A percentile compares a stretch with the other conserved stretches of the same genome.
Evolutionary conservation across 129 eudicot genomes (phyloP).

Genomic region (Solidago caesia): DNA sequence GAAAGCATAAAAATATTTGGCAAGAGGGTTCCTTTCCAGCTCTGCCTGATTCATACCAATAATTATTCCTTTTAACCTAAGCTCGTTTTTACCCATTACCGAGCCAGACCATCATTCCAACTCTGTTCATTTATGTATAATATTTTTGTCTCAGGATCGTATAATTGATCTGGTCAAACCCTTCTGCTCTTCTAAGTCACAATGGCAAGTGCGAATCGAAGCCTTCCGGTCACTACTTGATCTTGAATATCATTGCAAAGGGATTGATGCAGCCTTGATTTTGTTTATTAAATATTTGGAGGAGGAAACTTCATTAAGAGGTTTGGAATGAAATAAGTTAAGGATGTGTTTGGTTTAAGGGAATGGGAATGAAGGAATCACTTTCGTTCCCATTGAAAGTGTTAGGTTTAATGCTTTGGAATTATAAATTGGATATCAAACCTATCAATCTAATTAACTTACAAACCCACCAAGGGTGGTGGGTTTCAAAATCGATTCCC

Average conservation of each 20-base stretch:
- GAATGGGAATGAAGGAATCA: no score
- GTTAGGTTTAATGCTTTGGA: no score
- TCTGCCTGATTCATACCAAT: not conserved
- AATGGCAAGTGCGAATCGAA: constrained; percentile 77
- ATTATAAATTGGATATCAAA: no score
- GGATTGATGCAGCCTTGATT: constrained; percentile 70
- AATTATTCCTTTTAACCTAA: not conserved
- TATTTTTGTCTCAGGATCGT: constrained; percentile 54
- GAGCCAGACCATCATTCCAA: not conserved
- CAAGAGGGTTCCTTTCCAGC: not conserved
- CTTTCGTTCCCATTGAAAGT: no score
- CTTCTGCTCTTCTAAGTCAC: constrained; percentile 44
- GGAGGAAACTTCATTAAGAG: constrained; percentile 78
- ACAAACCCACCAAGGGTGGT: no score
- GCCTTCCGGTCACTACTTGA: constrained; percentile 90
- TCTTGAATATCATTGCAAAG: constrained; percentile 70
- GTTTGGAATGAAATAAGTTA: constrained; percentile 30
- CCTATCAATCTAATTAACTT: no score
- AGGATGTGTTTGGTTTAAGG: no score
- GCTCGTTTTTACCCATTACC: not conserved
- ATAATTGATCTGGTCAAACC: constrained; percentile 61
- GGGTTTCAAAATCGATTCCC: no score
- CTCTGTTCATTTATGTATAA: not conserved
- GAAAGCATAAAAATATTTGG: not conserved
- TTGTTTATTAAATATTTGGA: constrained; percentile 58